Evolutionary conservation across 371 early-diverging fungal species (phyloP), one percentile per base, ranked within the genome.

Genomic region (Mucor indicus): DNA sequence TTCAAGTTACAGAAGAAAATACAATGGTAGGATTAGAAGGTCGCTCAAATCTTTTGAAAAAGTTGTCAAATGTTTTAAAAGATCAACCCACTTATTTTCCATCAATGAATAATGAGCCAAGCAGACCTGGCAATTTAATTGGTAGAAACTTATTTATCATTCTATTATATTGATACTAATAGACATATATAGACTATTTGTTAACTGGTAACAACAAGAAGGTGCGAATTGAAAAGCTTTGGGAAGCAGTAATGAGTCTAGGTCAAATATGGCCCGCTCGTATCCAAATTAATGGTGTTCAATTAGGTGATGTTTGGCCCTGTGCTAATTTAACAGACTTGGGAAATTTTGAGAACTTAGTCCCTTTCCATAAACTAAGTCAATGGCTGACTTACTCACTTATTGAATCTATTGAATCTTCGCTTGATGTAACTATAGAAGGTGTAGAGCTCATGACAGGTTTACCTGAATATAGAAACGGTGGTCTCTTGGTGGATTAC

Each of bases 321-420:
- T 90, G 84, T 40, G 53, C 64, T 11, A 65, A 77, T n/a, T 55
- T 81, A n/a, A 54, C 55, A 0, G 61, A 58, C 17, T n/a, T 31
- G 1, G 55, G 56, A 6, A 45, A 62, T 9, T 44, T 58, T 37
- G 75, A 72, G 22, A 67, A 77, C 20, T 57, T 75, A 38, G 88
- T 93, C 7, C 80, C 91, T 16, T 94, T 94, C 74, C 95, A 96
- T 68, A 96, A 96, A 53, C 78, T 96, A 31, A 90, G 92, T 13
- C 93, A 94, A 66, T 96, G 96, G 96, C 83, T 96, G 24, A 90
- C 93, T 1, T 95, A 94, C 67, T 93, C 93, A 0, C 71, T 95
- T 40, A 79, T 91, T 67, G 96, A 95, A 49, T 86, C 87, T 1
- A 62, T 93, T 17, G 77, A 79, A 44, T 66, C 67, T n/a, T 49